Evolutionary conservation across 208 protist genomes (phyloP).

Genomic region (Leishmania tropica): DNA sequence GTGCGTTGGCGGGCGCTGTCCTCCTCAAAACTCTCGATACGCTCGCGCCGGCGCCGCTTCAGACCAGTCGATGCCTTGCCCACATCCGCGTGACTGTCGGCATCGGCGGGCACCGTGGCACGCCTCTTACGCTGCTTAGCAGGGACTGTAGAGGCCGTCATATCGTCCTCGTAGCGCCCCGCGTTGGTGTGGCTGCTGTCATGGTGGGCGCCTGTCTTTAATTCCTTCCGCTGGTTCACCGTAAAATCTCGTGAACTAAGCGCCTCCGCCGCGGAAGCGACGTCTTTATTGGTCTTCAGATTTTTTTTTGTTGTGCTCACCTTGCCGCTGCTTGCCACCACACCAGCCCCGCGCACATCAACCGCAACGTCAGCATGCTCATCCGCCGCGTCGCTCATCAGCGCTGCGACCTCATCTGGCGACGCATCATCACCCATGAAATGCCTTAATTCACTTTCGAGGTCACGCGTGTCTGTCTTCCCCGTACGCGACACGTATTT

Average conservation of each 20-base stretch:
- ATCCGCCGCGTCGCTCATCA: slow-evolving; percentile 16
- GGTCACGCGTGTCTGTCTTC: slow-evolving; percentile 12
- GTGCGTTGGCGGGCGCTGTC: neutral
- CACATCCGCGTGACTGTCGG: neutral
- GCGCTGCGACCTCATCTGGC: slow-evolving; percentile 13
- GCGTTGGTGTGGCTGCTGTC: neutral
- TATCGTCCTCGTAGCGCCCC: neutral
- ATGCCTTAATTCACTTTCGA: slow-evolving; percentile 46
- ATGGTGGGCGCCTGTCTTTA: neutral
- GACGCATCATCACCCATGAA: slow-evolving; percentile 59
- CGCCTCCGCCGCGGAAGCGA: neutral
- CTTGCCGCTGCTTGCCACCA: neutral
- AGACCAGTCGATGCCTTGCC: neutral
- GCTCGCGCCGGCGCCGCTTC: neutral
- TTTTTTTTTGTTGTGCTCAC: neutral
- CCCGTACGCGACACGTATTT: neutral
- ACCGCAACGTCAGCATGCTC: neutral
- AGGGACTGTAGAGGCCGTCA: neutral
- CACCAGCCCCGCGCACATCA: neutral
- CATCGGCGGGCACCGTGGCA: neutral
- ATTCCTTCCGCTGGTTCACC: neutral
- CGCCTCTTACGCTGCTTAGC: neutral
- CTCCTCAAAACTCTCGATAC: neutral
- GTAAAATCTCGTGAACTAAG: neutral
- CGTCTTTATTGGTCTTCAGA: neutral